phyloP scores from a whole-genome alignment of 148 eudicot genomes.

The Chenopodium suecicum region DNA sequence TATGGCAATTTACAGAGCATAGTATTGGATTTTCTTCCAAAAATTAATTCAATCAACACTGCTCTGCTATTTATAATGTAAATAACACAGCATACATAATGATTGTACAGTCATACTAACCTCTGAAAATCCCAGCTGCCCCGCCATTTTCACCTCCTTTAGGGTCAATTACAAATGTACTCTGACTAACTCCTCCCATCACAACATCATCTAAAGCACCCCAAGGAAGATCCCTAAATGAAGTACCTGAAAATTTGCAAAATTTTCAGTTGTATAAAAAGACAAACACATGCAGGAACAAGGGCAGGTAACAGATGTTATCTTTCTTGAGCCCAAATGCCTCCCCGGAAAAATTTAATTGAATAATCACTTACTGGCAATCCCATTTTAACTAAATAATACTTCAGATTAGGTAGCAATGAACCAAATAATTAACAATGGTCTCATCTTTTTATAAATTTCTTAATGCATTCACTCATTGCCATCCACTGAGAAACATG shows the following conservation, averaged over 20 bases:
- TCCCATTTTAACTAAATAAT: not conserved
- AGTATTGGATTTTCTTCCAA: not conserved
- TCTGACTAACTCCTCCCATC: slow-evolving; percentile 98
- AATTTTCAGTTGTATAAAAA: not conserved
- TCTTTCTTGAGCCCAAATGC: not conserved
- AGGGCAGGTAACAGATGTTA: not conserved
- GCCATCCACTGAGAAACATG: not conserved
- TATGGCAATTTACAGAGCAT: not conserved
- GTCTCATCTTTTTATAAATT: not conserved
- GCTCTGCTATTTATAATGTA: not conserved
- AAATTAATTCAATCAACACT: not conserved
- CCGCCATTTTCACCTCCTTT: slow-evolving; percentile 82
- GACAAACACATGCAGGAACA: not conserved
- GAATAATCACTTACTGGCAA: not conserved
- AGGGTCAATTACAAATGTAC: slow-evolving; percentile 65
- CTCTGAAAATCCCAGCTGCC: slow-evolving; percentile 79
- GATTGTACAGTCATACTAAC: slow-evolving; percentile 37
- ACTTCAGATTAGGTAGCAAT: not conserved
- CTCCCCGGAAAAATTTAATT: not conserved
- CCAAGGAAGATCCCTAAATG: slow-evolving; percentile 84
- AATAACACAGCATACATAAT: not conserved
- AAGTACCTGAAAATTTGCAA: slow-evolving; percentile 41
- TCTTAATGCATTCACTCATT: not conserved
- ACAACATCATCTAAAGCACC: slow-evolving; percentile 98
- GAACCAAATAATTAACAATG: not conserved